Conservation (phyloP, 768 basidiomycete species). For the Chalciporus chontae region DNA sequence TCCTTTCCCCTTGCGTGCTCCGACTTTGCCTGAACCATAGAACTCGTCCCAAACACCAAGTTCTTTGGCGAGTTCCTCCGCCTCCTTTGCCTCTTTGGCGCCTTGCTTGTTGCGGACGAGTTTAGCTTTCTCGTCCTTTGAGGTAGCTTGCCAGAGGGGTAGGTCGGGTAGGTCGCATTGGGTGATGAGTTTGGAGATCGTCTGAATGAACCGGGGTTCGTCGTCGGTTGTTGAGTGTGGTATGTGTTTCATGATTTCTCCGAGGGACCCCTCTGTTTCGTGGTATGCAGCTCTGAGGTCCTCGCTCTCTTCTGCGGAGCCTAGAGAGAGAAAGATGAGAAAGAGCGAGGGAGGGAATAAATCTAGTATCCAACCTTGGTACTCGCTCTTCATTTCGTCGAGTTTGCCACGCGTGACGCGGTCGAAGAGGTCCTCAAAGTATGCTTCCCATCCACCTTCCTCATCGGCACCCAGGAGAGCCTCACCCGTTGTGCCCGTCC, state of each 20-base stretch:
- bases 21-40: slow-evolving; percentile 71
- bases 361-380: slow-evolving; percentile 63
- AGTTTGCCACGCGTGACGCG: slow-evolving; percentile 80
- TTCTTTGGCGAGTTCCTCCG: slow-evolving; percentile 79
- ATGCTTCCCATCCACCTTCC: slow-evolving; percentile 87
- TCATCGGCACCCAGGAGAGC: slow-evolving; percentile 66
- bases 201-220: slow-evolving; percentile 75
- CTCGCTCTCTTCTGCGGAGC: slow-evolving; percentile 77
- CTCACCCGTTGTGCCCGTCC: slow-evolving; percentile 83
- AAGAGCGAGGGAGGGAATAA: neutral
- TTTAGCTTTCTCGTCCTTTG: slow-evolving; percentile 77
- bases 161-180: slow-evolving; percentile 54
- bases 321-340: slow-evolving; percentile 37
- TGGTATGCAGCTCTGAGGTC: slow-evolving; percentile 78
- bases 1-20: slow-evolving; percentile 52
- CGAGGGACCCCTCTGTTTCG: slow-evolving; percentile 70
- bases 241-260: slow-evolving; percentile 77
- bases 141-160: slow-evolving; percentile 62
- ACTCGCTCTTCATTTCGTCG: slow-evolving; percentile 91
- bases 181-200: slow-evolving; percentile 65
- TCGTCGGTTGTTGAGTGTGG: slow-evolving; percentile 84
- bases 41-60: slow-evolving; percentile 95
- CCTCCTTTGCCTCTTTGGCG: slow-evolving; percentile 78
- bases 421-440: slow-evolving; percentile 89
- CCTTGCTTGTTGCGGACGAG: slow-evolving; percentile 70